phyloP scores from a whole-genome alignment of 1,284 basidiomycete genomes.

The Moesziomyces aphidis region DNA sequence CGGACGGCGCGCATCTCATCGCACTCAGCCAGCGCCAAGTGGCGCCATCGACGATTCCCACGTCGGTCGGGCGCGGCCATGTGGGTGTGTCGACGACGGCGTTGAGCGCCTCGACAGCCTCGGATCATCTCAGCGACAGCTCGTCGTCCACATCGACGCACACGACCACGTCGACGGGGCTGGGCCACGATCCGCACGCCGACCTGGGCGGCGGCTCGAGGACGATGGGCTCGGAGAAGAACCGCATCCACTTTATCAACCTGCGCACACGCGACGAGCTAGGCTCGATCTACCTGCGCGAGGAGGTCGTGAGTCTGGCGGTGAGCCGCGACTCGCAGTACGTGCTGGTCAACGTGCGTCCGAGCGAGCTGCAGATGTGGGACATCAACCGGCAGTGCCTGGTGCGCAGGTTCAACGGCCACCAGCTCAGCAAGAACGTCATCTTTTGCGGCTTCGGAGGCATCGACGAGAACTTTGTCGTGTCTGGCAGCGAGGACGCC shows the following conservation, averaged over 20 bases:
- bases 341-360: constrained; percentile 81
- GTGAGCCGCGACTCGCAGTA: constrained; percentile 86
- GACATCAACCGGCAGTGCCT: constrained; percentile 76
- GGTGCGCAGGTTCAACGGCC: constrained; percentile 70
- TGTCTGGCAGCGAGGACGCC: constrained; percentile 85
- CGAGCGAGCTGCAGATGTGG: constrained; percentile 83
- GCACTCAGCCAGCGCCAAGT: constrained; percentile 73
- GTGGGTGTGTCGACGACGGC: constrained; percentile 20
- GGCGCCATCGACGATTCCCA: constrained; percentile 8
- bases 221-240: constrained; percentile 68
- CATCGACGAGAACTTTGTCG: constrained; percentile 85
- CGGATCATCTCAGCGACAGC: constrained; percentile 36
- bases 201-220: constrained; percentile 68
- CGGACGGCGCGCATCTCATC: constrained; percentile 84
- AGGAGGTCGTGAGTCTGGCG: constrained; percentile 76
- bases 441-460: constrained; percentile 95
- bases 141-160: constrained; percentile 17
- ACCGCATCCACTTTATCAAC: constrained; percentile 80
- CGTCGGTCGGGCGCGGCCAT: constrained; percentile 17
- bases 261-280: constrained; percentile 71
- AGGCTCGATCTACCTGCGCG: constrained; percentile 73
- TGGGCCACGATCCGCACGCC: constrained; percentile 19
- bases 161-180: constrained; percentile 16
- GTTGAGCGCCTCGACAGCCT: constrained; percentile 32
- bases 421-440: constrained; percentile 72